Conservation (phyloP, 306 rosid species). For the Alnus rubra region DNA sequence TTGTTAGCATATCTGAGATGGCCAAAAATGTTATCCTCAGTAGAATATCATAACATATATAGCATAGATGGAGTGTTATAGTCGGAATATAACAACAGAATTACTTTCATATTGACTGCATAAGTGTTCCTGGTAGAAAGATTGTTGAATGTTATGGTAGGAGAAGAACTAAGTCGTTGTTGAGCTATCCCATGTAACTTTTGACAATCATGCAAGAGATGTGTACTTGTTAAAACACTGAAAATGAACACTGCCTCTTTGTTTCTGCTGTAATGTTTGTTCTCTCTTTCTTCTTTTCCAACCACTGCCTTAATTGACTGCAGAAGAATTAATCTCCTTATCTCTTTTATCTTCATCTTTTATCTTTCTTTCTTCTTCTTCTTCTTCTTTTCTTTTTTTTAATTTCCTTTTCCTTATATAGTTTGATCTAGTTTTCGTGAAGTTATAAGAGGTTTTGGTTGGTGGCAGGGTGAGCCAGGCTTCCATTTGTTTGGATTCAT, state of each 20-base stretch:
- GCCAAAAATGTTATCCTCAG: neutral
- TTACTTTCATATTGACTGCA: neutral
- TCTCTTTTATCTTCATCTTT: conserved; percentile 9
- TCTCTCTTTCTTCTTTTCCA: neutral
- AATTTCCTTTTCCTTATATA: neutral
- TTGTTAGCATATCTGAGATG: neutral
- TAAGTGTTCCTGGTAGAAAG: neutral
- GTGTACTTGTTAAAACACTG: neutral
- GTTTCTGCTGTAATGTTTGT: too few species aligned
- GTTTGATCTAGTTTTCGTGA: conserved; percentile 25
- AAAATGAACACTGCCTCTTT: neutral
- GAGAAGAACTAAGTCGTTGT: neutral
- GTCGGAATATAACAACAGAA: too few species aligned
- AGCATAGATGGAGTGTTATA: too few species aligned
- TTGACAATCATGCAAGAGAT: neutral
- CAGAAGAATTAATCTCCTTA: conserved; percentile 9
- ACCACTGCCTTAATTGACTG: conserved; percentile 5
- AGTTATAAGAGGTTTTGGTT: conserved; percentile 34
- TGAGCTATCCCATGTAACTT: neutral
- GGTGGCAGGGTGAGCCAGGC: conserved; percentile 91
- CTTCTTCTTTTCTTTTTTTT: neutral
- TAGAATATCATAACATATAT: neutral
- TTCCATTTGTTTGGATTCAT: conserved; percentile 90
- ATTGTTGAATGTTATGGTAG: neutral
- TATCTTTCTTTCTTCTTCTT: too few species aligned